Evolutionary conservation across 2,329 filamentous ascomycete genomes (phyloP), one percentile per base, ranked within the genome.

Genomic region (Trichoderma atrobrunneum): DNA sequence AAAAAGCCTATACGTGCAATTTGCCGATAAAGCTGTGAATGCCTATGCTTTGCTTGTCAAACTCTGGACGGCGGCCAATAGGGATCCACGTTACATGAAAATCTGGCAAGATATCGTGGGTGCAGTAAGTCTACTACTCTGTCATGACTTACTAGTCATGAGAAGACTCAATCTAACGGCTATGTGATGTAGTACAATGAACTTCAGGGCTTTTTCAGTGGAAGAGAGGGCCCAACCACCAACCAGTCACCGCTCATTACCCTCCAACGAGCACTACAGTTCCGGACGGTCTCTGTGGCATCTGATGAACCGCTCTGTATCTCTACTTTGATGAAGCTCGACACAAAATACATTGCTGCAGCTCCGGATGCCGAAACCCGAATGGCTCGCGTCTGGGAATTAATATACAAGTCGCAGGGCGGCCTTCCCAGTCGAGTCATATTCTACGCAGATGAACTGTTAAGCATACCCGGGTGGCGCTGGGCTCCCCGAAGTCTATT

Each of bases 1-100:
- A 0, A 74, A 75, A n/a, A 77, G 74, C 18, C 73, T 82, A 3
- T 80, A 77, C 28, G 77, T 83, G 14, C 77, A 80, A 64, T 81
- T 82, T 66, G 72, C 75, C 2, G 80, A 82, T 70, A 73, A 69
- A n/a, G 76, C 78, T 10, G 72, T 78, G 5, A 62, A 73, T 14
- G 63, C 74, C 59, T 68, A 64, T 11, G 43, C 64, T 8, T 24
- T 76, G 4, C 57, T 76, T 34, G 63, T 60, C 5, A 54, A 75
- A 3, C 67, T 77, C 7, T 75, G 71, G 11, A 28, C 16, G 3
- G 66, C 32, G 11, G 76, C 68, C 5, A 67, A 59, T 18, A 5
- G 68, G 3, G 76, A 77, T 32, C 8, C 57, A 12, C 69, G 73
- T 7, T 67, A 74, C 11, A 73, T 74, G 70, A 71, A 74, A 30